Conservation (phyloP, 2,329 filamentous ascomycete genomes). For the Cucurbitaria berberidis region DNA sequence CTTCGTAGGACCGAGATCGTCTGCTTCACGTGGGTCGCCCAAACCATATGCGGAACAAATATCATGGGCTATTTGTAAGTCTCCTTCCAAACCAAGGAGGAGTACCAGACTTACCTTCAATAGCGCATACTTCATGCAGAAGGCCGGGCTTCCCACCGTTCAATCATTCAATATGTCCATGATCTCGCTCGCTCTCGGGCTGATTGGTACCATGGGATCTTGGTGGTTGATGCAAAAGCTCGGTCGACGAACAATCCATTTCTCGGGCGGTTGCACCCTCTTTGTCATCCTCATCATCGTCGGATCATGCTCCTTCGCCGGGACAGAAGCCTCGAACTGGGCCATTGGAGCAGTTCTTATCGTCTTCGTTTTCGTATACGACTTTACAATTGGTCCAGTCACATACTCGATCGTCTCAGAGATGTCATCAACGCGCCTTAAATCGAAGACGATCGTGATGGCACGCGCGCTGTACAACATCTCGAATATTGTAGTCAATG, state of each 20-base stretch:
- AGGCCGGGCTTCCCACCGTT: slow-evolving; percentile 51
- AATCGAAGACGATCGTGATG: slow-evolving; percentile 88
- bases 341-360: slow-evolving; percentile 42
- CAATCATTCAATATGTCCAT: slow-evolving; percentile 55
- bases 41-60: slow-evolving; percentile 52
- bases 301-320: slow-evolving; percentile 73
- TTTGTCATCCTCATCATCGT: slow-evolving; percentile 76
- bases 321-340: slow-evolving; percentile 55
- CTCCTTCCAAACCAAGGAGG: neutral
- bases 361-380: slow-evolving; percentile 70
- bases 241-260: slow-evolving; percentile 75
- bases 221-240: slow-evolving; percentile 83
- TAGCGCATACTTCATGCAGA: slow-evolving; percentile 55
- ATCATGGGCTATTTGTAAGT: slow-evolving; percentile 52
- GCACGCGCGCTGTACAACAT: slow-evolving; percentile 77
- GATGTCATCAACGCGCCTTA: slow-evolving; percentile 77
- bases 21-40: slow-evolving; percentile 55
- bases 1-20: slow-evolving; percentile 76
- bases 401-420: slow-evolving; percentile 88
- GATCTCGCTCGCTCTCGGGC: slow-evolving; percentile 67
- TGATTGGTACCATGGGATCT: slow-evolving; percentile 77
- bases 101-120: slow-evolving; percentile 7
- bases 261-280: slow-evolving; percentile 65
- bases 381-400: slow-evolving; percentile 84
- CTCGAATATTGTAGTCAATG: slow-evolving; percentile 77